A percentile compares a stretch with the other conserved stretches of the same genome.
Evolutionary conservation across 1,284 basidiomycete species (phyloP).

Genomic region (Chiua sp.): DNA sequence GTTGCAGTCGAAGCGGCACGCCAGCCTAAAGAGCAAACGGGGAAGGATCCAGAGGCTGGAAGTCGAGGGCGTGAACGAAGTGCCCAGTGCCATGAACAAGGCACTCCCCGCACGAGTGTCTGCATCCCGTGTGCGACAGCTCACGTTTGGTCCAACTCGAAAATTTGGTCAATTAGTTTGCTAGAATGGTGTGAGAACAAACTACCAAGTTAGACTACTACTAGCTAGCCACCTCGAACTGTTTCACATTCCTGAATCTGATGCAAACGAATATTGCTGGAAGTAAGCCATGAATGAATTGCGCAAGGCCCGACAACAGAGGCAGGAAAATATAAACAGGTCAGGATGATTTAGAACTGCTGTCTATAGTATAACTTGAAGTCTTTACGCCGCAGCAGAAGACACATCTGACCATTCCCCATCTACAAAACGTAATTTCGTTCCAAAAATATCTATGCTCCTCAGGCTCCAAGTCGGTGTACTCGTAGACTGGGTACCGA

Average conservation of each 20-base stretch:
- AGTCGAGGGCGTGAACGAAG: conserved; percentile 20
- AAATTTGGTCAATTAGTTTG: conserved; percentile 13
- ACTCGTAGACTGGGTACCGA: not conserved
- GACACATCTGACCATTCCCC: too few relatives aligned
- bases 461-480: too few relatives aligned
- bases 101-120: conserved; percentile 28
- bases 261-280: too few relatives aligned
- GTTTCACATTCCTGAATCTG: too few relatives aligned
- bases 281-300: too few relatives aligned
- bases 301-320: too few relatives aligned
- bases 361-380: too few relatives aligned
- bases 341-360: too few relatives aligned
- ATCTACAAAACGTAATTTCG: not conserved
- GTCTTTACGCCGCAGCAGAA: too few relatives aligned
- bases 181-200: conserved; percentile 6
- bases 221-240: too few relatives aligned
- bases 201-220: conserved; percentile 5
- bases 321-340: too few relatives aligned
- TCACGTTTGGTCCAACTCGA: not conserved
- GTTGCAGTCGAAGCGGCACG: conserved; percentile 38
- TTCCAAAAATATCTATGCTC: not conserved
- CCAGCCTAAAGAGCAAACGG: conserved; percentile 5
- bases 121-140: conserved; percentile 30
- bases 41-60: not conserved
- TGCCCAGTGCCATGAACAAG: conserved; percentile 33